A percentile compares a stretch with the other conserved stretches of the same genome.
Evolutionary conservation across 1,284 basidiomycete species (phyloP).

Genomic region (Trametes hirsuta): DNA sequence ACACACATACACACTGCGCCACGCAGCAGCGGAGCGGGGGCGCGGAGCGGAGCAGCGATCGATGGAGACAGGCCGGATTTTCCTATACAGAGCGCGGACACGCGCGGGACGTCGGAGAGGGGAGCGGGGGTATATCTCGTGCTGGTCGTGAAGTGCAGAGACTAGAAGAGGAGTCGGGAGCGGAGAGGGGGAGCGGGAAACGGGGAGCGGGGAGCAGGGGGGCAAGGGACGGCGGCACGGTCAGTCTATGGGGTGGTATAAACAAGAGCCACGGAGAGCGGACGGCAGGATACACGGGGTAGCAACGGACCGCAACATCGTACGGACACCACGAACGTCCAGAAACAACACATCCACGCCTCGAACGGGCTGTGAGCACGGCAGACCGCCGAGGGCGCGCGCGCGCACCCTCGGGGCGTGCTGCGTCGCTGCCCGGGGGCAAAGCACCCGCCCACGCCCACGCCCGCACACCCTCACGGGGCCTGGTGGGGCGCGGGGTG

Average conservation of each 20-base stretch:
- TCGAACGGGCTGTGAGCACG: neutral
- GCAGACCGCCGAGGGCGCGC: neutral
- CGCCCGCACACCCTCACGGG: neutral
- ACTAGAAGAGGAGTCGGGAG: neutral
- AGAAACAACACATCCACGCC: neutral
- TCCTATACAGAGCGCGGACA: neutral
- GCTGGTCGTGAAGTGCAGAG: too few relatives aligned
- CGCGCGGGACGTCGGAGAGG: neutral
- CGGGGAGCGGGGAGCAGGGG: neutral
- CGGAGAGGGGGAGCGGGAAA: neutral
- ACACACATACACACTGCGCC: neutral
- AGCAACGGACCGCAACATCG: neutral
- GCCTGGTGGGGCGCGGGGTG: neutral
- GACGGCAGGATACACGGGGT: neutral
- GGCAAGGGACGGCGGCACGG: neutral
- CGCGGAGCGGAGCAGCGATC: neutral
- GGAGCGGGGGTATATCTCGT: neutral
- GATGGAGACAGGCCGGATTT: neutral
- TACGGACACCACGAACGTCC: too few relatives aligned
- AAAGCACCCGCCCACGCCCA: conserved; percentile 1
- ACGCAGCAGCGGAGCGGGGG: neutral
- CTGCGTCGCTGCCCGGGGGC: neutral
- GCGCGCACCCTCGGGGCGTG: neutral
- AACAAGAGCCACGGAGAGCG: neutral
- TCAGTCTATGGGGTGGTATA: neutral